Evolutionary conservation across 2,329 filamentous ascomycete genomes (phyloP).

Genomic region (Phialemonium atrogriseum): DNA sequence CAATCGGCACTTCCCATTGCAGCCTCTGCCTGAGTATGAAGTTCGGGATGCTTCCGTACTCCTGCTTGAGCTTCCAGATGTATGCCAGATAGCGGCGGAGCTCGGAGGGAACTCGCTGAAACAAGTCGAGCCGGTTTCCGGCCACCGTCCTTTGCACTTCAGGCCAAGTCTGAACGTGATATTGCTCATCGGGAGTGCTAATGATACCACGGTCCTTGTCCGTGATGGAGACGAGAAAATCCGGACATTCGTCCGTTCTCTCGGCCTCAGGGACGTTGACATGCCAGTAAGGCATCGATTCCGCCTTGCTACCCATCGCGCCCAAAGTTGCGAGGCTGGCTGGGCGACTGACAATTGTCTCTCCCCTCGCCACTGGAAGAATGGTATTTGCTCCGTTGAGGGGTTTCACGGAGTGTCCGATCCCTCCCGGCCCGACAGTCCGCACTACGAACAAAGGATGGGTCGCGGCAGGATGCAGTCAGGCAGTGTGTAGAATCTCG

Average conservation of each 20-base stretch:
- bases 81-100: slow-evolving; percentile 71
- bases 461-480: no score
- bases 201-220: slow-evolving; percentile 65
- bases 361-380: no score
- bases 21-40: slow-evolving; percentile 68
- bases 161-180: slow-evolving; percentile 58
- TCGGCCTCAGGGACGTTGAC: slow-evolving; percentile 61
- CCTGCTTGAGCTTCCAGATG: slow-evolving; percentile 50
- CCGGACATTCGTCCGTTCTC: slow-evolving; percentile 60
- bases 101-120: slow-evolving; percentile 69
- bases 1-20: slow-evolving; percentile 50
- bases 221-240: slow-evolving; percentile 54
- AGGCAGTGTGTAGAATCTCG: no score
- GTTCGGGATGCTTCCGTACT: slow-evolving; percentile 68
- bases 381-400: no score
- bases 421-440: no score
- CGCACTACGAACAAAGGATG: no score
- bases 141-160: slow-evolving; percentile 55
- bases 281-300: slow-evolving; percentile 76
- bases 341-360: no score
- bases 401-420: no score
- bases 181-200: slow-evolving; percentile 59
- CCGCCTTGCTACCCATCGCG: slow-evolving; percentile 30
- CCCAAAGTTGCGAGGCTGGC: no score
- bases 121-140: slow-evolving; percentile 62